These are phyloP conservation scores for Metschnikowia bowlesiae DNA, from an alignment of 805 yeast genomes.

Conservation along the genomic window DNA sequence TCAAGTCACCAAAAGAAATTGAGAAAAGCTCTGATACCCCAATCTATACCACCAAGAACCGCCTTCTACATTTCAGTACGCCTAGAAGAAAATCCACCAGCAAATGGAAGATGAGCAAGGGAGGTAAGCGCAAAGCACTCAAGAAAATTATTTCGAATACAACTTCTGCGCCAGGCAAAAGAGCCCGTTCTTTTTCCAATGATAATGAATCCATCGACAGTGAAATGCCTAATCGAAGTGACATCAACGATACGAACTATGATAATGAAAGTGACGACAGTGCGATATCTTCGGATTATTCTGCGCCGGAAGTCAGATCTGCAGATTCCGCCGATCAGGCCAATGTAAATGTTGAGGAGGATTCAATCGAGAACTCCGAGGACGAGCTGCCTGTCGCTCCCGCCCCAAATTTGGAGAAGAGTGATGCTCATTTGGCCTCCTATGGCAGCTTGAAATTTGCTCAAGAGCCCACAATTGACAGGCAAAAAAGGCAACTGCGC, in stretches of 20 bases:
- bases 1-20: slow-evolving; percentile 74
- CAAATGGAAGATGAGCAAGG: slow-evolving; percentile 10
- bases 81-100: slow-evolving; percentile 5
- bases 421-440: not conserved
- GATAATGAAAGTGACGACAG: slow-evolving; percentile 7
- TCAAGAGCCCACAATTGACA: slow-evolving; percentile 14
- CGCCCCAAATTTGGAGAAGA: not conserved
- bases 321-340: not conserved
- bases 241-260: slow-evolving; percentile 3
- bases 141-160: slow-evolving; percentile 23
- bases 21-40: slow-evolving; percentile 37
- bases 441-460: slow-evolving; percentile 11
- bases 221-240: slow-evolving; percentile 7
- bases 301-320: not conserved
- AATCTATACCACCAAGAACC: slow-evolving; percentile 29
- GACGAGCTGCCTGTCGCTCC: slow-evolving; percentile 8
- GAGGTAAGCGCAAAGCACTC: slow-evolving; percentile 20
- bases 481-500: slow-evolving; percentile 8
- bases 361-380: slow-evolving; percentile 12
- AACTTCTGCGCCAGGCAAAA: slow-evolving; percentile 5
- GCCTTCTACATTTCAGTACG: slow-evolving; percentile 1
- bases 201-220: slow-evolving; percentile 14
- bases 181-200: not conserved
- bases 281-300: slow-evolving; percentile 1
- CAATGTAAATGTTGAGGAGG: slow-evolving; percentile 8